A percentile compares a stretch with the other conserved stretches of the same genome.
These are phyloP conservation scores for Candida xiaguanensis DNA, from an alignment of 805 yeast species.

Conservation along the genomic window DNA sequence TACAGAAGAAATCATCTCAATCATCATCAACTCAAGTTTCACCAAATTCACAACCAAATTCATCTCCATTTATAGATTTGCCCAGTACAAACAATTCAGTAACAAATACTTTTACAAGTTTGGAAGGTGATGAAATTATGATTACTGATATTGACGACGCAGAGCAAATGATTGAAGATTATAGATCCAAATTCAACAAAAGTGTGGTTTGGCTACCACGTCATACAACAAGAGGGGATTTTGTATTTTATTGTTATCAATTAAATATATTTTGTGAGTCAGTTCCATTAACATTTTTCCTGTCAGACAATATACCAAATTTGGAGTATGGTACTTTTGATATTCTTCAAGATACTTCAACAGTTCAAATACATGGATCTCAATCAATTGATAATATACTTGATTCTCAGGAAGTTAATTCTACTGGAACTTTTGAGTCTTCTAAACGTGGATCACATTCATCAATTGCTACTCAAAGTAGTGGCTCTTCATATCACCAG, in stretches of 20 bases:
- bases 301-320: slow-evolving; percentile 16
- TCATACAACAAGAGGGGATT: slow-evolving; percentile 49
- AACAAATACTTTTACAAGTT: slow-evolving; percentile 13
- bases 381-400: slow-evolving; percentile 7
- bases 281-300: slow-evolving; percentile 46
- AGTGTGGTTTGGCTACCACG: slow-evolving; percentile 57
- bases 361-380: slow-evolving; percentile 12
- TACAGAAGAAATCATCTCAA: slow-evolving; percentile 1
- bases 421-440: slow-evolving; percentile 22
- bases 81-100: slow-evolving; percentile 11
- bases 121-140: slow-evolving; percentile 6
- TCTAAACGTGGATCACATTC: slow-evolving; percentile 38
- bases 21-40: slow-evolving; percentile 4
- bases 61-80: slow-evolving; percentile 4
- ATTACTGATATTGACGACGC: slow-evolving; percentile 24
- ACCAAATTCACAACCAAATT: slow-evolving; percentile 3
- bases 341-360: slow-evolving; percentile 18
- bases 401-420: slow-evolving; percentile 9
- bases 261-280: slow-evolving; percentile 57
- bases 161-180: slow-evolving; percentile 22
- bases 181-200: slow-evolving; percentile 15
- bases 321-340: slow-evolving; percentile 25
- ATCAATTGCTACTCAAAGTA: slow-evolving; percentile 25
- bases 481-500: slow-evolving; percentile 36
- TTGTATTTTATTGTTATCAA: slow-evolving; percentile 58